These are phyloP conservation scores for Suillus subaureus DNA, from an alignment of 768 basidiomycete species.

Conservation along the genomic window DNA sequence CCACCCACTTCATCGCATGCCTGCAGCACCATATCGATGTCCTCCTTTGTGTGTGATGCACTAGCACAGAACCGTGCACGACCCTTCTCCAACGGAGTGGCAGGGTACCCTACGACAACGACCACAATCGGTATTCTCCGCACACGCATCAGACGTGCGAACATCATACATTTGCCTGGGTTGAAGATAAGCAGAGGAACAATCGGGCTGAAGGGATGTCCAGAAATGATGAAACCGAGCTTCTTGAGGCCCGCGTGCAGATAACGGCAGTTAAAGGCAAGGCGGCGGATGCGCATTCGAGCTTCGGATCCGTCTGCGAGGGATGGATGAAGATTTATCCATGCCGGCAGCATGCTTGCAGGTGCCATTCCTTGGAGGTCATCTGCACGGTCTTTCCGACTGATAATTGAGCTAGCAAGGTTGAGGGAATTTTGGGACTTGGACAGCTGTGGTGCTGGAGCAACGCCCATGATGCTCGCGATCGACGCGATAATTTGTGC, in stretches of 20 bases:
- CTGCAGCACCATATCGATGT: slow-evolving; percentile 81
- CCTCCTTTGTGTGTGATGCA: slow-evolving; percentile 95
- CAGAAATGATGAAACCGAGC: slow-evolving; percentile 96
- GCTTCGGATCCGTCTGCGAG: slow-evolving; percentile 88
- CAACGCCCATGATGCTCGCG: slow-evolving; percentile 94
- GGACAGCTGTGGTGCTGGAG: slow-evolving; percentile 37
- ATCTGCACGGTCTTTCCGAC: slow-evolving; percentile 39
- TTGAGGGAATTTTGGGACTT: slow-evolving; percentile 37
- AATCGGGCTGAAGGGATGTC: slow-evolving; percentile 88
- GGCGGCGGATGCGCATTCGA: slow-evolving; percentile 72
- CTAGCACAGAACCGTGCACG: slow-evolving; percentile 94
- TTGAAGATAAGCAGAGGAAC: slow-evolving; percentile 91
- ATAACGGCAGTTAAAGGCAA: slow-evolving; percentile 96
- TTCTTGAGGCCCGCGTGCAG: slow-evolving; percentile 83
- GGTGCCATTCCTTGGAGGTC: slow-evolving; percentile 69
- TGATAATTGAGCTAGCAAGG: slow-evolving; percentile 31
- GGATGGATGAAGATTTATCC: slow-evolving; percentile 73
- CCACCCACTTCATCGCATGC: slow-evolving; percentile 95
- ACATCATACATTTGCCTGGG: slow-evolving; percentile 91
- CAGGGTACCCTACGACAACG: slow-evolving; percentile 90
- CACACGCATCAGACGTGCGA: slow-evolving; percentile 83
- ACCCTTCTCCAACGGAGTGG: slow-evolving; percentile 85
- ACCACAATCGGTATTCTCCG: slow-evolving; percentile 72
- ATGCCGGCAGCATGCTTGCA: slow-evolving; percentile 63
- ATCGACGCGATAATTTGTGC: slow-evolving; percentile 93